These are phyloP conservation scores for Jamesozyma hellenica DNA, from an alignment of 805 yeast genomes.

Conservation along the genomic window DNA sequence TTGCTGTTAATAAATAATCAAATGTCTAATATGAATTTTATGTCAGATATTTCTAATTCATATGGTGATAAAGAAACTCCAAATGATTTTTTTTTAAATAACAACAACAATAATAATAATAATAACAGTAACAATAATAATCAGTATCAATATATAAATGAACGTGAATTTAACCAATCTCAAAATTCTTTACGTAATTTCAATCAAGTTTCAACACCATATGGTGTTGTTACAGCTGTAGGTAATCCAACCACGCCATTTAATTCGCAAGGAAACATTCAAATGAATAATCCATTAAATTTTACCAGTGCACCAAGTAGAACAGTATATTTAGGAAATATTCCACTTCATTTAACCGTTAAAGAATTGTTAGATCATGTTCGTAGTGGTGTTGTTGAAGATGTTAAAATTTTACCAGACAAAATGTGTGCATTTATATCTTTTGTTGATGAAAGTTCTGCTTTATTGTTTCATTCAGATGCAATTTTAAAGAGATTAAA, in stretches of 20 bases:
- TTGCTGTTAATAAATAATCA: neutral
- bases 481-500: slow-evolving; percentile 76
- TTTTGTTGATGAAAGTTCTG: slow-evolving; percentile 80
- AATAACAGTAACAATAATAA: slow-evolving; percentile 2
- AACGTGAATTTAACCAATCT: neutral
- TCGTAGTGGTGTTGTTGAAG: slow-evolving; percentile 81
- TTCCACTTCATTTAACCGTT: slow-evolving; percentile 72
- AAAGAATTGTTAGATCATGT: slow-evolving; percentile 83
- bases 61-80: no score
- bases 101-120: neutral
- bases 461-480: slow-evolving; percentile 86
- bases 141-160: neutral
- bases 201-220: neutral
- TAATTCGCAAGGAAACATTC: slow-evolving; percentile 5
- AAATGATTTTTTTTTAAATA: neutral
- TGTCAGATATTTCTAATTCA: neutral
- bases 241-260: slow-evolving; percentile 17
- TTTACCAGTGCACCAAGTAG: slow-evolving; percentile 54
- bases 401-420: slow-evolving; percentile 64
- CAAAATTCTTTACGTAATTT: no score
- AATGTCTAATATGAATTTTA: slow-evolving; percentile 1
- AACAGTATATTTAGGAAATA: slow-evolving; percentile 82
- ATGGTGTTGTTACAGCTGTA: slow-evolving; percentile 13
- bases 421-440: slow-evolving; percentile 86
- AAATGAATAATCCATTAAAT: slow-evolving; percentile 21